phyloP scores from a whole-genome alignment of 352 stramenopile species.

The Phytophthora lateralis region DNA sequence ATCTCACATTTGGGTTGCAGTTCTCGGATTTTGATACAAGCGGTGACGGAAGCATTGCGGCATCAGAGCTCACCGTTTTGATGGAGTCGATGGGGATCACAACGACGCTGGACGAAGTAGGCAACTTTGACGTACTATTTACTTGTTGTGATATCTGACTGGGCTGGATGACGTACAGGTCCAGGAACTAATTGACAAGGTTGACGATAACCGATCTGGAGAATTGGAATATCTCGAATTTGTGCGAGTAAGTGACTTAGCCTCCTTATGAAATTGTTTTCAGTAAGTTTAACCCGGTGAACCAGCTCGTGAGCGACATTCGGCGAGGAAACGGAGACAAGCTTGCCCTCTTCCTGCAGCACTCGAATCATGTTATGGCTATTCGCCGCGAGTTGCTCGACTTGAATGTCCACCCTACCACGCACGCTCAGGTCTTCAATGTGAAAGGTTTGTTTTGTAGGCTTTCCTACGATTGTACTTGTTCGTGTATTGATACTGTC shows the following conservation, averaged over 20 bases:
- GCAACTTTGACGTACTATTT: neutral
- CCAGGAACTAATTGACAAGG: constrained; percentile 67
- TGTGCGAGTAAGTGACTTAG: constrained; percentile 43
- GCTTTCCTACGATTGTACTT: neutral
- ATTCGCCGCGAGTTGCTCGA: constrained; percentile 57
- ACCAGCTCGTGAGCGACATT: constrained; percentile 69
- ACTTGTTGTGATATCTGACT: neutral
- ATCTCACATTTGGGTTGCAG: constrained; percentile 21
- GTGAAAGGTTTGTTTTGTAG: constrained; percentile 49
- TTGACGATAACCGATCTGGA: constrained; percentile 72
- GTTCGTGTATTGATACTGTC: neutral
- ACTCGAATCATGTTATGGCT: constrained; percentile 59
- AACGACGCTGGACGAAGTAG: constrained; percentile 51
- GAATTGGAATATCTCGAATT: constrained; percentile 75
- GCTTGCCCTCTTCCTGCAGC: constrained; percentile 63
- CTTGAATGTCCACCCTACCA: constrained; percentile 37
- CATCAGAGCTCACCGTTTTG: constrained; percentile 52
- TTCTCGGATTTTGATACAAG: constrained; percentile 76
- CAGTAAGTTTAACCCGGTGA: neutral
- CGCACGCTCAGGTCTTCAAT: constrained; percentile 26
- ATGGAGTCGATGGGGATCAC: constrained; percentile 74
- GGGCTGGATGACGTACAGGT: constrained; percentile 31
- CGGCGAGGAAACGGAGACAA: constrained; percentile 64
- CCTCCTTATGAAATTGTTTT: neutral
- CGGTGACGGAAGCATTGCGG: constrained; percentile 65